Base-by-base conservation (phyloP, 495 filamentous ascomycete genomes). In the Aspergillus hancockii region DNA sequence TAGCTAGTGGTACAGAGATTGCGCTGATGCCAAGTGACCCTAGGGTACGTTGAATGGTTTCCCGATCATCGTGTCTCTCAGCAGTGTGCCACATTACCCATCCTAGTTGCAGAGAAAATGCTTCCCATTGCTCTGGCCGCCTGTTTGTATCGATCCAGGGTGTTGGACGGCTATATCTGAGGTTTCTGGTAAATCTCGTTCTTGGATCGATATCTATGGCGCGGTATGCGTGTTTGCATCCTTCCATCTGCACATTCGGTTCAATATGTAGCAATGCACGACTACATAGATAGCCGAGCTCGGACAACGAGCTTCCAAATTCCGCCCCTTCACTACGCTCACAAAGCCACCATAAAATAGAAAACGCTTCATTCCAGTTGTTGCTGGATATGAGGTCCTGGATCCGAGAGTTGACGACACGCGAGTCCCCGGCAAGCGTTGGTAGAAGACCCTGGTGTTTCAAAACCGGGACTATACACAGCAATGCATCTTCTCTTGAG, bases 391-490 rank as follows among this genome's bases (percentile, higher is more conserved):
- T 64, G 0, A 61, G 22, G 0, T 43, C 40, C 16, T 68, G 57
- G 16, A 65, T 56, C 0, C 61, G 63, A 40, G 45, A 46, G 32
- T 52, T 60, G 6, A 71, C 28, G 4, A 41, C 59, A 6, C 21
- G 1, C 0, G 61, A 67, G 30, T 77, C 67, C 0, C 58, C 71
- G 2, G 66, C 47, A 21, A 77, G 58, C 0, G 66, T 46, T 14
- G 72, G 73, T 4, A 75, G 45, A n/a, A 72, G 40, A 9, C 14
- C 4, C 7, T 46, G 54, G 0, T 57, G n/a, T 45, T 52, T 70
- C 16, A 77, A 30, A 9, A 59, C 56, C 0, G 71, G 73, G 7
- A 77, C 56, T 28, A 73, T 71, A 55, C 75, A 77, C 8, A 77
- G 47, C 6, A 75, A 47, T 10, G 69, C 75, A 54, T 75, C 73